phyloP scores from a whole-genome alignment of 305 asterid species.

The Lippia alba region DNA sequence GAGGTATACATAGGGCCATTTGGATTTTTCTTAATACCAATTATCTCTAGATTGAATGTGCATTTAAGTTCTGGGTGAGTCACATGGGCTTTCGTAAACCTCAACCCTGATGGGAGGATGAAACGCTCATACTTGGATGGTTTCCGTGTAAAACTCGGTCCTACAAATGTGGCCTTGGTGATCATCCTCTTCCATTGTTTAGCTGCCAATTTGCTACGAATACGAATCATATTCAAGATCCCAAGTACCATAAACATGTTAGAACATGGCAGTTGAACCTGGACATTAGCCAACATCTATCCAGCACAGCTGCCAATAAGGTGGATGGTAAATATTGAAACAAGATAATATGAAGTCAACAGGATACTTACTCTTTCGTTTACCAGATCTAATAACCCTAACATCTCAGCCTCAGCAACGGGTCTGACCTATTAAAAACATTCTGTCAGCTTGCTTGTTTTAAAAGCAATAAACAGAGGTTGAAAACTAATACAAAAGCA shows the following conservation, averaged over 20 bases:
- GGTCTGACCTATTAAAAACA: conserved; percentile 85
- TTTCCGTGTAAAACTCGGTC: conserved; percentile 90
- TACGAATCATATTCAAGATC: conserved; percentile 16
- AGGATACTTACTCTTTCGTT: conserved; percentile 83
- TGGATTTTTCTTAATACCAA: conserved; percentile 94
- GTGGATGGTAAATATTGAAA: not conserved
- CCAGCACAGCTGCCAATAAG: no score
- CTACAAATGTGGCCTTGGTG: conserved; percentile 97
- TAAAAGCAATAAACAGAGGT: conserved; percentile 11
- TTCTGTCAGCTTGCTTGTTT: conserved; percentile 15
- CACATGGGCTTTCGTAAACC: conserved; percentile 91
- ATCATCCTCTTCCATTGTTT: conserved; percentile 99
- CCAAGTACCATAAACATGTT: not conserved
- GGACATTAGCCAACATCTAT: no score
- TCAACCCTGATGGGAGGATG: conserved; percentile 85
- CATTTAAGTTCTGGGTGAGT: conserved; percentile 96
- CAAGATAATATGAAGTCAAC: not conserved
- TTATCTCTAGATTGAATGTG: conserved; percentile 91
- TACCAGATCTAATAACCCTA: conserved; percentile 90
- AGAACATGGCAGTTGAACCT: no score
- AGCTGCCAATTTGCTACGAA: conserved; percentile 54
- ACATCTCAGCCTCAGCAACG: conserved; percentile 99
- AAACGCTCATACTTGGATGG: conserved; percentile 98
- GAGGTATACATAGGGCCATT: conserved; percentile 95
- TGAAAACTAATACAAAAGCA: not conserved